Base-by-base conservation (phyloP, 768 basidiomycete genomes). In the Collybiopsis confluens region DNA sequence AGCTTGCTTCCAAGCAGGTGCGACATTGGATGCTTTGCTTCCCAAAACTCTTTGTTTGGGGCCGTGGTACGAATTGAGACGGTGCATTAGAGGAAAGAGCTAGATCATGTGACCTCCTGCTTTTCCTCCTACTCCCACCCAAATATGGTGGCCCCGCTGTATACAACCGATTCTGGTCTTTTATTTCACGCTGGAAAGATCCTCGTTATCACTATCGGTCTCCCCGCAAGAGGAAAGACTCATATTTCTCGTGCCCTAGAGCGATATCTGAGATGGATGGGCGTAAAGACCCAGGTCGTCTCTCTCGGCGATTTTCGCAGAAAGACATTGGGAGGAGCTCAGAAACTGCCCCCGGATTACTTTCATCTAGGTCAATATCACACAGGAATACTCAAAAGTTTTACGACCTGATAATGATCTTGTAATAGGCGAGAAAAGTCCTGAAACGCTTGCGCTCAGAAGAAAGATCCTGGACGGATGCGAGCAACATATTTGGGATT, bases 231-330 rank as follows among this genome's bases (percentile, higher is more conserved):
- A 50, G 93, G 94, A 30, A 97, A 97, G 73, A 99, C 97, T 0
- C 97, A 99, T 67, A 92, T 98, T 54, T 96, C 94, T 1, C 82
- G 95, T 36, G 87, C 96, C 6, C 78, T 98, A 11, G 96, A 98
- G 68, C 84, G 97, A n/a, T 99, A 99, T 70, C 80, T 99, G 1
- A 80, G 93, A 68, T 99, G 97, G 97, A 90, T 92, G 69, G 97
- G 97, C 27, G 91, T 99, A 51, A 98, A 96, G 70, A 96, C 93
- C 0, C 83, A 88, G 58, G 97, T 98, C 51, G 86, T 98, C 53
- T 95, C 93, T 5, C 75, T 99, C 9, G 97, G 97, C 20, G 97
- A 99, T 70, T 94, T 96, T 69, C 82, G 97, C 43, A 73, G 97
- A 49, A 92, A 92, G 76, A 82, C 85, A 0, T 73, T 98, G 15